Conservation (phyloP, 306 rosid genomes). For the Luffa aegyptiaca region DNA sequence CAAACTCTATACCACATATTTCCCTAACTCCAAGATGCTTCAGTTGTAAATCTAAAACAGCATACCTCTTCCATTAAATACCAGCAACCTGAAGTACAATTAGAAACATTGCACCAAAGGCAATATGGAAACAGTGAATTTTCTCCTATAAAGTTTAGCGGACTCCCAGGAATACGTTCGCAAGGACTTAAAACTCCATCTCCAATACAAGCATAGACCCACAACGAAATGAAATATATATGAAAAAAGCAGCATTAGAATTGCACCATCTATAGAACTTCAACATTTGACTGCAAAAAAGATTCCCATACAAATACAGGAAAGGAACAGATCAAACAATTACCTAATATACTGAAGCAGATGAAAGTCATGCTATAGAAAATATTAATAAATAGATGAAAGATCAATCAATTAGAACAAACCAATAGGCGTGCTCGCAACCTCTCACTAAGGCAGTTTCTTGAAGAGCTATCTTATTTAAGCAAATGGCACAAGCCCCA, state of each 20-base stretch:
- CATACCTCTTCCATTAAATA: slow-evolving; percentile 15
- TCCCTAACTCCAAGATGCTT: neutral
- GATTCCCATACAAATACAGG: neutral
- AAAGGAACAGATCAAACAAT: neutral
- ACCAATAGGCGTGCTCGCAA: slow-evolving; percentile 99
- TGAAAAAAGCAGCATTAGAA: neutral
- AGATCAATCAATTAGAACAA: slow-evolving; percentile 24
- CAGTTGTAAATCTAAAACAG: neutral
- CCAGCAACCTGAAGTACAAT: slow-evolving; percentile 10
- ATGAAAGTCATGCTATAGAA: neutral
- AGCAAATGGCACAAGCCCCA: slow-evolving; percentile 66
- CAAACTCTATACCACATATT: neutral
- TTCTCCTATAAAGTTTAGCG: neutral
- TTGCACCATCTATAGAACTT: neutral
- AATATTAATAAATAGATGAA: neutral
- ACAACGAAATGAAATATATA: slow-evolving; percentile 7
- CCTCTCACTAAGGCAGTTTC: slow-evolving; percentile 85
- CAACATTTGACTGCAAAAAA: neutral
- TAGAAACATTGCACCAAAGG: slow-evolving; percentile 10
- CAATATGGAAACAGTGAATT: slow-evolving; percentile 10
- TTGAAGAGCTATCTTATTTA: slow-evolving; percentile 54
- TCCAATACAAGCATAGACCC: neutral
- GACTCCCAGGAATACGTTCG: neutral
- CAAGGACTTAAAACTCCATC: neutral
- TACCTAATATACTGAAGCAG: neutral